A percentile compares a stretch with the other conserved stretches of the same genome.
Conservation (phyloP, 176 grass and related monocot genomes). For the Pharus latifolius region DNA sequence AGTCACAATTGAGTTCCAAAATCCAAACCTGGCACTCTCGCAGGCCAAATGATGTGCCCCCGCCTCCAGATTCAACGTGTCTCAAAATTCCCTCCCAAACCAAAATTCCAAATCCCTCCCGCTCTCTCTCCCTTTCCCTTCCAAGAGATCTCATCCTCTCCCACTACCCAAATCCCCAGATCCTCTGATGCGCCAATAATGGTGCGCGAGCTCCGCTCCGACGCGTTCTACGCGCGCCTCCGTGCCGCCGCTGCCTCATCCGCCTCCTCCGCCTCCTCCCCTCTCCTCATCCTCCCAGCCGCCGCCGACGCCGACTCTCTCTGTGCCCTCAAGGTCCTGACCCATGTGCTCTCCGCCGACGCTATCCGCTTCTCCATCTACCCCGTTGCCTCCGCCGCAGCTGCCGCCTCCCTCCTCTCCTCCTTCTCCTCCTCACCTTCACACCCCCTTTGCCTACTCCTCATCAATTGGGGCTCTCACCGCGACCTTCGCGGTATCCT, state of each 20-base stretch:
- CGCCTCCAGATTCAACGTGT: too few relatives aligned
- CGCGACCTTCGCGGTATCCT: constrained; percentile 52
- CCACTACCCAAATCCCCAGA: background rate
- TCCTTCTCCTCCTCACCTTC: constrained; percentile 24
- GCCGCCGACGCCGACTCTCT: constrained; percentile 78
- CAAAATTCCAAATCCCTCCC: background rate
- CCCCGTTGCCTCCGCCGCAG: constrained; percentile 51
- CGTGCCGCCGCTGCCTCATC: constrained; percentile 26
- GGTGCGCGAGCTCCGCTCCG: constrained; percentile 57
- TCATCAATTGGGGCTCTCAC: constrained; percentile 83
- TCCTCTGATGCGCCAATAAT: constrained; percentile 13
- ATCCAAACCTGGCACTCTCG: too few relatives aligned
- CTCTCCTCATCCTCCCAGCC: constrained; percentile 71
- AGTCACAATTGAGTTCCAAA: too few relatives aligned
- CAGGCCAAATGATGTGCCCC: too few relatives aligned
- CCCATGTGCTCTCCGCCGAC: constrained; percentile 66
- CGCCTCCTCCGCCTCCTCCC: constrained; percentile 20
- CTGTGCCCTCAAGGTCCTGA: constrained; percentile 49
- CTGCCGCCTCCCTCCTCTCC: constrained; percentile 14
- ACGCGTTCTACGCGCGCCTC: constrained; percentile 62
- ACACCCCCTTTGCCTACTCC: constrained; percentile 36
- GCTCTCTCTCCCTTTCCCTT: too few relatives aligned
- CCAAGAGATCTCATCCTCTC: background rate
- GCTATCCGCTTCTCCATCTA: constrained; percentile 41
- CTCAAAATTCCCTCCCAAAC: constrained; percentile 12